These are phyloP conservation scores for Eutrema salsugineum DNA, from an alignment of 441 rosid species.

Conservation along the genomic window DNA sequence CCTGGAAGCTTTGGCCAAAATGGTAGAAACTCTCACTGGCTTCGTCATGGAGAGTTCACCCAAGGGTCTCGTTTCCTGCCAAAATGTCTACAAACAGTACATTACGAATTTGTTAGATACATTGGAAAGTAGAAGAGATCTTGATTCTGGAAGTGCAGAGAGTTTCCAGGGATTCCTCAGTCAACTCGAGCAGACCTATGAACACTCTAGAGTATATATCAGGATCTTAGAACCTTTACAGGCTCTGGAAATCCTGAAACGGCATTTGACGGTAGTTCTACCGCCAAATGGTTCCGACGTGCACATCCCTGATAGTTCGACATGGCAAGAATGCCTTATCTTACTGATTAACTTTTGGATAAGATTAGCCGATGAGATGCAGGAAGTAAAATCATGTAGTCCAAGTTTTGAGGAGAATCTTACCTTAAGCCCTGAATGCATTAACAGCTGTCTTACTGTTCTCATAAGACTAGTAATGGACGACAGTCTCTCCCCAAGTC, in stretches of 20 bases:
- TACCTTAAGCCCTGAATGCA: constrained; percentile 55
- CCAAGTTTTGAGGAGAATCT: constrained; percentile 34
- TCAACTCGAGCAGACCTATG: constrained; percentile 74
- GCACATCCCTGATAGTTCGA: constrained; percentile 74
- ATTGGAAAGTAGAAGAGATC: constrained; percentile 46
- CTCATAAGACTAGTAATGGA: constrained; percentile 80
- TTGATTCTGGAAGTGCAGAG: constrained; percentile 62
- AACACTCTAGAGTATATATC: constrained; percentile 52
- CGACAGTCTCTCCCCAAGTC: constrained; percentile 90
- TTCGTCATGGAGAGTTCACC: constrained; percentile 46
- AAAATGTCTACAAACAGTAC: constrained; percentile 73
- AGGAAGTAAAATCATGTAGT: constrained; percentile 44
- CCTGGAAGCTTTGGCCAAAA: constrained; percentile 84
- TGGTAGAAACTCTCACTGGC: constrained; percentile 63
- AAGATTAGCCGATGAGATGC: constrained; percentile 78
- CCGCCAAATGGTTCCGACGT: constrained; percentile 41
- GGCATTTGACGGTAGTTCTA: constrained; percentile 50
- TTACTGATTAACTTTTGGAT: constrained; percentile 80
- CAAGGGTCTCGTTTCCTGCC: constrained; percentile 59
- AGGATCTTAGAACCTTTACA: constrained; percentile 64
- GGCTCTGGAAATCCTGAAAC: constrained; percentile 64
- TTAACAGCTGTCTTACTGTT: constrained; percentile 60
- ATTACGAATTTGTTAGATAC: constrained; percentile 47
- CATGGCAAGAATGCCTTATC: constrained; percentile 93
- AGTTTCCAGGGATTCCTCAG: constrained; percentile 58